These are phyloP conservation scores for Abortiporus biennis DNA, from an alignment of 1,284 basidiomycete genomes.

Conservation along the genomic window DNA sequence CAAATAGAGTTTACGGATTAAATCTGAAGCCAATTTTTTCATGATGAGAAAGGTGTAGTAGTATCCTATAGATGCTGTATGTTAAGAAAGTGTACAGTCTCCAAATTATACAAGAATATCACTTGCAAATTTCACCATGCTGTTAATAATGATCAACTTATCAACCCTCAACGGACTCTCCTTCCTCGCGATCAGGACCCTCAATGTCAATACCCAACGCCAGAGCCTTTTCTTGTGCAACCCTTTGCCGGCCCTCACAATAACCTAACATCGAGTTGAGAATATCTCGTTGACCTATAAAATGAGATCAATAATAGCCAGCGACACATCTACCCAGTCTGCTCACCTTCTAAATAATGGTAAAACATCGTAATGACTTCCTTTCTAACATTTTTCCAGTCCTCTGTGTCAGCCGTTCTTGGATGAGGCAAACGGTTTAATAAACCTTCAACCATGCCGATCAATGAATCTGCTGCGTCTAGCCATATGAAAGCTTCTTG, in stretches of 20 bases:
- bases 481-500: too few relatives aligned
- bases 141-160: background rate
- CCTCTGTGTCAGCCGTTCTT: conserved; percentile 2
- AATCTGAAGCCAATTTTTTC: conserved; percentile 28
- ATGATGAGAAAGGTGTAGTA: too few relatives aligned
- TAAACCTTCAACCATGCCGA: conserved; percentile 57
- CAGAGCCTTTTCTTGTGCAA: conserved; percentile 40
- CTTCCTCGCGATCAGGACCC: conserved; percentile 32
- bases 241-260: conserved; percentile 35
- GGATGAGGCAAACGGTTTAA: conserved; percentile 50
- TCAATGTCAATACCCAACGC: conserved; percentile 46
- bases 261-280: conserved; percentile 35
- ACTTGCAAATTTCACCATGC: too few relatives aligned
- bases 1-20: conserved; percentile 51
- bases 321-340: too few relatives aligned
- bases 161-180: conserved; percentile 4
- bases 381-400: conserved; percentile 27
- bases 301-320: too few relatives aligned
- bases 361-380: conserved; percentile 50
- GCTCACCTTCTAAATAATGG: conserved; percentile 51
- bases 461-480: conserved; percentile 57
- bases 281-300: conserved; percentile 38
- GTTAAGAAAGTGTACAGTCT: too few relatives aligned
- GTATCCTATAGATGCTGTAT: too few relatives aligned
- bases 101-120: too few relatives aligned